Percentiles rank a stretch among this genome's conserved stretches.
Conservation (phyloP, 768 basidiomycete species). For the Lactarius hengduanensis region DNA sequence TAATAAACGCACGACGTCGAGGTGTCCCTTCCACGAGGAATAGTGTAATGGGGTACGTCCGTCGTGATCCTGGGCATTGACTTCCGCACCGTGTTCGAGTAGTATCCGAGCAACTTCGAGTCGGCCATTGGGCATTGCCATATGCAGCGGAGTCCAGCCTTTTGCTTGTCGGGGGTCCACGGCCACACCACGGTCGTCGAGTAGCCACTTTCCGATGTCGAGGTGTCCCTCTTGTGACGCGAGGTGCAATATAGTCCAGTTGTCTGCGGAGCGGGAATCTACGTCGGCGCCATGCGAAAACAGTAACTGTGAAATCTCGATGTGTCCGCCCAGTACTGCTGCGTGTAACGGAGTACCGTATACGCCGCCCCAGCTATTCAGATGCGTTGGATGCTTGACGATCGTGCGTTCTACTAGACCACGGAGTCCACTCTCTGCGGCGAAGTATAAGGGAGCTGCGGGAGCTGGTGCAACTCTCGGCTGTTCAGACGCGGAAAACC, state of each 20-base stretch:
- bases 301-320: not conserved
- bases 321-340: not conserved
- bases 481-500: not conserved
- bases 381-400: not conserved
- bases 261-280: not conserved
- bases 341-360: not conserved
- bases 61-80: not conserved
- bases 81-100: not conserved
- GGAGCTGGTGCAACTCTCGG: not conserved
- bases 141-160: not conserved
- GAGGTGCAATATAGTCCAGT: conserved; percentile 1
- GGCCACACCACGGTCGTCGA: not conserved
- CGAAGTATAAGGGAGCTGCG: conserved; percentile 2
- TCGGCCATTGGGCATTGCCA: not conserved
- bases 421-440: not conserved
- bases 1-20: not conserved
- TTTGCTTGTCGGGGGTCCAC: not conserved
- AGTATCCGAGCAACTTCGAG: not conserved
- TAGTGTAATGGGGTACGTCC: not conserved
- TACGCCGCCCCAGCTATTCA: not conserved
- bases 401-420: not conserved
- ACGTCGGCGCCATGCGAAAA: not conserved
- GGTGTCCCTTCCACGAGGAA: not conserved
- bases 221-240: not conserved
- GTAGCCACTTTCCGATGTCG: not conserved